Conservation (phyloP, 805 yeast species). For the Cyberlindnera amylophila region DNA sequence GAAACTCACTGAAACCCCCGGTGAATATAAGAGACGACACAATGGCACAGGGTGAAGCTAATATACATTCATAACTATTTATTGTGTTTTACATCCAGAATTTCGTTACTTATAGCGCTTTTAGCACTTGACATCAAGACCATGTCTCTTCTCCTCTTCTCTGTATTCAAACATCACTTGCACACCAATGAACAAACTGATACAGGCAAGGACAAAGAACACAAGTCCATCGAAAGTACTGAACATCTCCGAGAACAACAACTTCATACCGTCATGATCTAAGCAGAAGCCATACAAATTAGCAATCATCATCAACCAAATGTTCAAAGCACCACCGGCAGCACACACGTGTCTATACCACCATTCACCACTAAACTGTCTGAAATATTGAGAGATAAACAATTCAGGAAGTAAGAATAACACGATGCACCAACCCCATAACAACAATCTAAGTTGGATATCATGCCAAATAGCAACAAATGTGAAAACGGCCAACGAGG, state of each 20-base stretch:
- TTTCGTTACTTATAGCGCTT: too few species aligned
- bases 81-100: too few species aligned
- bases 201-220: slow-evolving; percentile 58
- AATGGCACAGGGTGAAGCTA: neutral
- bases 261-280: slow-evolving; percentile 78
- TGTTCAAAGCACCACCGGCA: slow-evolving; percentile 80
- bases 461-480: slow-evolving; percentile 99
- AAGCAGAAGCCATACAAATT: slow-evolving; percentile 92
- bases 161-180: slow-evolving; percentile 95
- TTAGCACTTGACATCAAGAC: slow-evolving; percentile 74
- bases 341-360: slow-evolving; percentile 86
- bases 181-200: slow-evolving; percentile 72
- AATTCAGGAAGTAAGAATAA: slow-evolving; percentile 85
- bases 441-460: slow-evolving; percentile 74
- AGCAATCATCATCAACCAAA: slow-evolving; percentile 98
- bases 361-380: slow-evolving; percentile 41
- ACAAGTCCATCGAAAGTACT: slow-evolving; percentile 63
- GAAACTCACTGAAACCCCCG: slow-evolving; percentile 61
- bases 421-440: slow-evolving; percentile 97
- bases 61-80: neutral
- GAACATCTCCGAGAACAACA: slow-evolving; percentile 66
- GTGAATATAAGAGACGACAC: slow-evolving; percentile 61
- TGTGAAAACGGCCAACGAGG: slow-evolving; percentile 81
- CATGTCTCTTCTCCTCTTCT: slow-evolving; percentile 78
- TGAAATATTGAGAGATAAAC: slow-evolving; percentile 44